These are phyloP conservation scores for Coemansia sp. DNA, from an alignment of 192 early-diverging fungal genomes.

Conservation along the genomic window DNA sequence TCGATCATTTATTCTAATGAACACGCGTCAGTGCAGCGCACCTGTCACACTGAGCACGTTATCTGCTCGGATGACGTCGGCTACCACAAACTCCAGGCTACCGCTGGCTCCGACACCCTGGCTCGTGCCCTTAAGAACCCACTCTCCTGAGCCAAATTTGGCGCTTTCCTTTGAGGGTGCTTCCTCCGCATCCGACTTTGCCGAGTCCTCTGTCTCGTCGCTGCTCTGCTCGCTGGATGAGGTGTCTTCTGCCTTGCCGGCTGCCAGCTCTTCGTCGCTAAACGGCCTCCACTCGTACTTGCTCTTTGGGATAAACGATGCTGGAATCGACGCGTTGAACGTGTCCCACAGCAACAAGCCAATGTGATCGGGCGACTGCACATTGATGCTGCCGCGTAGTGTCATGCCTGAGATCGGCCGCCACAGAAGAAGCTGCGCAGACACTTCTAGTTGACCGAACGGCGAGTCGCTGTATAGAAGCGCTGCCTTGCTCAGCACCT, in stretches of 20 bases:
- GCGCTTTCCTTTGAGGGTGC: slow-evolving; percentile 13
- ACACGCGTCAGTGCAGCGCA: slow-evolving; percentile 53
- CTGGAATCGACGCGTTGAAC: slow-evolving; percentile 94
- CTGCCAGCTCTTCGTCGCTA: slow-evolving; percentile 50
- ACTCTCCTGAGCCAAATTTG: slow-evolving; percentile 61
- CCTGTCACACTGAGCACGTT: slow-evolving; percentile 82
- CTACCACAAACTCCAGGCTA: slow-evolving; percentile 68
- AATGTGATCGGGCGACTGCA: slow-evolving; percentile 92
- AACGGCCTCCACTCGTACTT: slow-evolving; percentile 71
- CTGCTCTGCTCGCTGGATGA: slow-evolving; percentile 12
- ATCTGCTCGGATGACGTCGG: slow-evolving; percentile 77
- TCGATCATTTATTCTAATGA: background rate
- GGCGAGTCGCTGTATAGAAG: slow-evolving; percentile 81
- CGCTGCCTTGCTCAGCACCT: slow-evolving; percentile 59
- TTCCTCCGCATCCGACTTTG: background rate
- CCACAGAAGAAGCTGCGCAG: slow-evolving; percentile 72
- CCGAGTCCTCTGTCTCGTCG: slow-evolving; percentile 23
- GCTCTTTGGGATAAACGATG: slow-evolving; percentile 70
- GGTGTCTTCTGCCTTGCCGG: slow-evolving; percentile 7
- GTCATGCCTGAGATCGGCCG: slow-evolving; percentile 65
- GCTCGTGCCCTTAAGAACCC: slow-evolving; percentile 68
- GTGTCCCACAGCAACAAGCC: slow-evolving; percentile 90
- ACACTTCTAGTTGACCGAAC: slow-evolving; percentile 74
- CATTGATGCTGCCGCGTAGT: slow-evolving; percentile 65
- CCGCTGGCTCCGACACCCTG: slow-evolving; percentile 67